Conservation (phyloP, 805 yeast species). For the Candida ortonii region DNA sequence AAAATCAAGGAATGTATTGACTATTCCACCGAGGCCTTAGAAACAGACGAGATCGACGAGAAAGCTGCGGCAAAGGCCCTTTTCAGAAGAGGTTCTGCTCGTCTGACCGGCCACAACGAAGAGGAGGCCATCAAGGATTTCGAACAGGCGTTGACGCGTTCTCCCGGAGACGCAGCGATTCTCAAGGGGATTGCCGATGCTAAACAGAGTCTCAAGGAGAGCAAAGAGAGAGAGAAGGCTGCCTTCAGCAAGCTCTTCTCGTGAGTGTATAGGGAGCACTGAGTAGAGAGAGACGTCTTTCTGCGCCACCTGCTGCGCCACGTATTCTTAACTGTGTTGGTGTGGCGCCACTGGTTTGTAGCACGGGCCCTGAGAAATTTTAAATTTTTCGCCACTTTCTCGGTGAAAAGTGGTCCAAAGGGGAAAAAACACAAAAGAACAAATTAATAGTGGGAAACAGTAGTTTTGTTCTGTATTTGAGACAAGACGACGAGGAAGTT, state of each 20-base stretch:
- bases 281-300: too few species aligned
- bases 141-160: slow-evolving; percentile 57
- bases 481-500: slow-evolving; percentile 12
- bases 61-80: slow-evolving; percentile 79
- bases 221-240: slow-evolving; percentile 66
- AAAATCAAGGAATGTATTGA: slow-evolving; percentile 52
- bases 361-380: slow-evolving; percentile 4
- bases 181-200: slow-evolving; percentile 61
- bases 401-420: slow-evolving; percentile 15
- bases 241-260: slow-evolving; percentile 70
- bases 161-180: slow-evolving; percentile 74
- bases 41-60: slow-evolving; percentile 54
- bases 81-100: slow-evolving; percentile 82
- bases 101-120: slow-evolving; percentile 58
- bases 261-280: too few species aligned
- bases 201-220: slow-evolving; percentile 46
- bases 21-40: slow-evolving; percentile 66
- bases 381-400: slow-evolving; percentile 23
- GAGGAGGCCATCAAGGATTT: slow-evolving; percentile 68
- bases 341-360: slow-evolving; percentile 4
- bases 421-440: slow-evolving; percentile 13
- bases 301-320: background rate
- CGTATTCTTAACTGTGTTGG: background rate
- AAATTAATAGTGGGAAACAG: background rate
- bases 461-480: slow-evolving; percentile 1